Conservation (phyloP, 371 early-diverging fungal genomes). For the Mortierella polycephala region DNA sequence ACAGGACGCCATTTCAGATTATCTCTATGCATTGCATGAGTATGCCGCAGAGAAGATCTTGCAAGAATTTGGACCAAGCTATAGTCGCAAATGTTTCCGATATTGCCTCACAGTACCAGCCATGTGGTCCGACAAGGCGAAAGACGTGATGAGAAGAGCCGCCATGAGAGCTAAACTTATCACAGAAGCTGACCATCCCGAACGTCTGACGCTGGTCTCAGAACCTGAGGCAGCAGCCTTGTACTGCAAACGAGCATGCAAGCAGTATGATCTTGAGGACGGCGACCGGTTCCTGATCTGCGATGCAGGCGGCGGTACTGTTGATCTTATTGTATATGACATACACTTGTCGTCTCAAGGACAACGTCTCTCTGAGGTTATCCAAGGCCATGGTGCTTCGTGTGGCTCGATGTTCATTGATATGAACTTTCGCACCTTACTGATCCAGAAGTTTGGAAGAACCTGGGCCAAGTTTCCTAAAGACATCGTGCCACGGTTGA, state of each 20-base stretch:
- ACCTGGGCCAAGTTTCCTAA: constrained; percentile 56
- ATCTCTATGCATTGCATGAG: constrained; percentile 56
- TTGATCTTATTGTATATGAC: constrained; percentile 61
- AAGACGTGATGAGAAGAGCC: constrained; percentile 60
- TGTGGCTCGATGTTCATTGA: constrained; percentile 68
- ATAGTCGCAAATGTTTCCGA: constrained; percentile 56
- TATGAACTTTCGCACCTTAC: constrained; percentile 60
- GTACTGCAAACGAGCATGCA: constrained; percentile 61
- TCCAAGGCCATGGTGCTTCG: constrained; percentile 63
- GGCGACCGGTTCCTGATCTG: constrained; percentile 60
- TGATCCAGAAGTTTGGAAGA: constrained; percentile 57
- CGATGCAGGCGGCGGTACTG: constrained; percentile 69
- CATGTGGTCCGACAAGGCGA: constrained; percentile 62
- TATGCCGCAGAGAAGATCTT: constrained; percentile 52
- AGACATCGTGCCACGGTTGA: constrained; percentile 59
- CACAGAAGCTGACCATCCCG: constrained; percentile 49
- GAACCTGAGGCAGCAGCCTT: constrained; percentile 65
- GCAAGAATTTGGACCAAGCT: constrained; percentile 45
- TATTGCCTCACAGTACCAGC: constrained; percentile 63
- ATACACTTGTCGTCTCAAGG: constrained; percentile 17
- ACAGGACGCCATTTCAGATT: constrained; percentile 58
- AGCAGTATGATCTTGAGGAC: constrained; percentile 57
- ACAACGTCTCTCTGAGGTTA: constrained; percentile 58
- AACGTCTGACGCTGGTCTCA: constrained; percentile 58
- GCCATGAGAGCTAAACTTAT: constrained; percentile 58